Base-by-base conservation (phyloP, 169 alveolate species). In the Plasmodium chabaudi region DNA sequence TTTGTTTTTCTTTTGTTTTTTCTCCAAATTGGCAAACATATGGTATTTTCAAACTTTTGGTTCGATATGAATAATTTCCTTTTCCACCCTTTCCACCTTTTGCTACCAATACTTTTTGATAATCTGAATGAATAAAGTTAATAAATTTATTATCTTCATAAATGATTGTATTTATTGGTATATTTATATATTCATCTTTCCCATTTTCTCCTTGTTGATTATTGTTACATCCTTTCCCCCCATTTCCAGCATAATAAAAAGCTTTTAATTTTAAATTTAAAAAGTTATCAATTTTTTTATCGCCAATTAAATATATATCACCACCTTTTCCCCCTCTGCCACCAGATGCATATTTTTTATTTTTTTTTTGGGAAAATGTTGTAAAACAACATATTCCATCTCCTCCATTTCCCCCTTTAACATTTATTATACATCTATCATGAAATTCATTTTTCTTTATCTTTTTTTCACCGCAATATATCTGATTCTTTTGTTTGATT, bases 281-380 rank as follows among this genome's bases (percentile, higher is more conserved):
- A 25, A 95, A 94, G 82, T 93, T 94, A 47, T 87, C 88, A 15
- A 95, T 69, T 44, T 64, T 65, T 23, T 87, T 91, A 47, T 94
- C 90, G 10, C 98, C 95, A 64, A 87, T 72, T 34, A 97, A 82
- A 60, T 87, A 92, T 4, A 97, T 96, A 72, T 94, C 93, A 3
- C 99, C 99, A 34, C 99, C 99, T 42, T 92, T 92, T 13, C 99
- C 99, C 15, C 99, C 99, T 87, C 92, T 92, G 0, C 99, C 99
- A 21, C 99, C 99, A 68, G 96, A 96, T 15, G 99, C 98, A 12
- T 97, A 97, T 46, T 96, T 96, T 49, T 96, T 93, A 82, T 95
- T 96, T 68, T 97, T 79, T 64, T 94, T 88, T 77, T 94, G 95
- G 13, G 97, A 94, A 55, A 86, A 87, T 74, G 97, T 95, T 39